Evolutionary conservation across 1,284 basidiomycete species (phyloP), one percentile per base, ranked within the genome.

Genomic region (Moniliophthora roreri): DNA sequence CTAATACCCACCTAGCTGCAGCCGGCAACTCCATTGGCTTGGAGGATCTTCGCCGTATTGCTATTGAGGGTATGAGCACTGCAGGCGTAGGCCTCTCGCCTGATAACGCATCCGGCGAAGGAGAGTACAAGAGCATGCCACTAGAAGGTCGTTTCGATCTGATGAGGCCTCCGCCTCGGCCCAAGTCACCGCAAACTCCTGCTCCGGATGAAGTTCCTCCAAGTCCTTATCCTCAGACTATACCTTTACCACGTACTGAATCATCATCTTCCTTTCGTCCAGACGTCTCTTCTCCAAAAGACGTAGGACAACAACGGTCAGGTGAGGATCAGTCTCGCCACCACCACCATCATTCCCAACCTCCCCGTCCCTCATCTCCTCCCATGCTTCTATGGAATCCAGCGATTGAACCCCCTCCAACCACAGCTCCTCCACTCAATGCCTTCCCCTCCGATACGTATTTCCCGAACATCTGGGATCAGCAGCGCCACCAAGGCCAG

Each of bases 81-180:
- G 61, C 66, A 16, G 61, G 55, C 59, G 54, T 59, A 4, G 44
- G 44, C 21, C 28, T 34, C 62, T 45, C 54, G 38, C 48, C 56
- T 3, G 54, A 60, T 32, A 56, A 56, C 26, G 57, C 50, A 28
- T 52, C 70, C 49, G 77, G 76, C 13, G 81, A 85, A 59, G 90
- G 89, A n/a, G 78, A 84, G 56, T 95, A 95, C 64, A 76, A 74
- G 37, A 87, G 82, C 50, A 65, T 95, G 67, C 94, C 95, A 4
- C 74, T 96, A 21, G 89, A 93, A 48, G 94, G 94, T 1, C 81
- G 93, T 42, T 76, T 93, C 50, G 91, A 94, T 66, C 73, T 97
- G 58, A 89, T 96, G 76, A 79, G 84, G 32, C 89, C 83, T 1
- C 74, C 37, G 26, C 50, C 50, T 13, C 32, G 39, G 21, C 21